Percentiles rank a stretch among this genome's conserved stretches.
Conservation (phyloP, 169 alveolate genomes). For the Toxoplasma gondii region DNA sequence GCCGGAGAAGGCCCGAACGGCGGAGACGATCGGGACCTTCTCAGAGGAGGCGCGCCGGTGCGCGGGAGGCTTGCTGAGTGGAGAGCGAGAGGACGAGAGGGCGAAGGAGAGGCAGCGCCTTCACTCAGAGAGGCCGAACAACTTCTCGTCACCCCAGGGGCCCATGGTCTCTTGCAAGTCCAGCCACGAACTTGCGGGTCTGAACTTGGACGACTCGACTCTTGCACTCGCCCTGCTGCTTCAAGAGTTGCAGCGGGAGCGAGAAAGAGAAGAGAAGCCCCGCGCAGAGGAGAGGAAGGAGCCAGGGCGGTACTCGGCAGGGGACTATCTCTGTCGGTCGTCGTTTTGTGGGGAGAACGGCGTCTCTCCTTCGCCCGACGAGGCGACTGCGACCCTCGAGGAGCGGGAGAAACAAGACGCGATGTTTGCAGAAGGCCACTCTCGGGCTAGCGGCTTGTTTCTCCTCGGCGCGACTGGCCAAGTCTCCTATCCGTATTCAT, state of each 20-base stretch:
- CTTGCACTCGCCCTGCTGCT: slow-evolving; percentile 15
- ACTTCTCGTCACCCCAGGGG: neutral
- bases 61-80: too few species aligned
- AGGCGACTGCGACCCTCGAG: neutral
- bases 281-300: neutral
- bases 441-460: too few species aligned
- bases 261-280: neutral
- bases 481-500: too few species aligned
- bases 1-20: too few species aligned
- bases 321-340: too few species aligned
- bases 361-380: too few species aligned
- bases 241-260: slow-evolving; percentile 17
- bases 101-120: too few species aligned
- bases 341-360: too few species aligned
- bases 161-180: neutral
- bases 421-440: neutral
- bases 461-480: too few species aligned
- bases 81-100: neutral
- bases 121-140: neutral
- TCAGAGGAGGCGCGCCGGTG: too few species aligned
- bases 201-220: slow-evolving; percentile 8
- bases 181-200: neutral
- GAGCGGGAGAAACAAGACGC: neutral
- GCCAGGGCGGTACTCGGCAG: neutral
- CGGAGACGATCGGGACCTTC: too few species aligned